phyloP scores from a whole-genome alignment of 306 rosid genomes.

The Cicer bijugum region DNA sequence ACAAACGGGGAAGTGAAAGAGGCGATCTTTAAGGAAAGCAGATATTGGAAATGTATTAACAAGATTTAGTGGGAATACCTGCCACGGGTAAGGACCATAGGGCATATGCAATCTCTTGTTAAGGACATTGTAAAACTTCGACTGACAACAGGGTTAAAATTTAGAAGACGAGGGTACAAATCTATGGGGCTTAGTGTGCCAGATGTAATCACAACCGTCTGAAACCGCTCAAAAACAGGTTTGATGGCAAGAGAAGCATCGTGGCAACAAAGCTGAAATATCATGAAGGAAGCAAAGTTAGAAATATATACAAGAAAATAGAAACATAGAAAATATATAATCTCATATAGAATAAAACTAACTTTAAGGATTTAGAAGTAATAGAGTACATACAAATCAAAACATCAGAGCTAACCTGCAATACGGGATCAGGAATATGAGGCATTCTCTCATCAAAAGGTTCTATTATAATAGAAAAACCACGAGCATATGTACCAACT shows the following conservation, averaged over 20 bases:
- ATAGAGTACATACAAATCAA: conserved; percentile 10
- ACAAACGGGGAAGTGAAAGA: conserved; percentile 12
- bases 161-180: conserved; percentile 88
- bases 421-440: conserved; percentile 96
- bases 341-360: conserved; percentile 8
- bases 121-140: conserved; percentile 97
- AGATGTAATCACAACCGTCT: conserved; percentile 91
- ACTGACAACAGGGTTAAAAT: conserved; percentile 93
- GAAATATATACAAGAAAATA: conserved; percentile 2
- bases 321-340: conserved; percentile 20
- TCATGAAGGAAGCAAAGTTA: conserved; percentile 39
- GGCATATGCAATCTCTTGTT: conserved; percentile 97
- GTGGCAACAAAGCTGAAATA: conserved; percentile 90
- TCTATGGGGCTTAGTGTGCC: conserved; percentile 97
- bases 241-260: conserved; percentile 97
- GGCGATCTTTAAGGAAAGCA: conserved; percentile 4
- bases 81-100: conserved; percentile 99
- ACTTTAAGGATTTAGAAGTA: conserved; percentile 26
- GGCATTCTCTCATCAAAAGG: conserved; percentile 99
- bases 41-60: conserved; percentile 21
- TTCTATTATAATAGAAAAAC: conserved; percentile 89
- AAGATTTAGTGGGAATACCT: conserved; percentile 60
- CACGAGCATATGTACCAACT: conserved; percentile 89
- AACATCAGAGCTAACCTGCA: conserved; percentile 65
- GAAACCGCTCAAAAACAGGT: conserved; percentile 96